Percentiles rank a stretch among this genome's conserved stretches.
Evolutionary conservation across 83 land plant genomes (phyloP).

Genomic region (Diphasiastrum complanatum): DNA sequence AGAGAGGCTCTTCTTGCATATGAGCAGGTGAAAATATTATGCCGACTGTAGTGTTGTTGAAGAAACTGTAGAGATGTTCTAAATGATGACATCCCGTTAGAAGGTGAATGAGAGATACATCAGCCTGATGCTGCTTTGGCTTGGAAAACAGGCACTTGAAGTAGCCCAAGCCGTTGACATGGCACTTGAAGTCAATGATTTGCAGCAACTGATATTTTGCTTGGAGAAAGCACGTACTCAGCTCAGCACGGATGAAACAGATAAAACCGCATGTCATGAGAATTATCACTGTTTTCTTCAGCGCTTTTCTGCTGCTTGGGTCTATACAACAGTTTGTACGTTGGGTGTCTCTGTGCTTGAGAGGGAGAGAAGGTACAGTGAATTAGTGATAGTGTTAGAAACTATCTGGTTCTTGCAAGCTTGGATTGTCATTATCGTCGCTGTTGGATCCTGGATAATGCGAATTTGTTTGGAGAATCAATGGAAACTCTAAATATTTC

Average conservation of each 20-base stretch:
- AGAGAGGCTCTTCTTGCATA: conserved; percentile 60
- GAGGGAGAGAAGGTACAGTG: conserved; percentile 52
- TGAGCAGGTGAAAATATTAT: conserved; percentile 91
- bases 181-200: conserved; percentile 57
- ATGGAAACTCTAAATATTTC: no score
- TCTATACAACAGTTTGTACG: conserved; percentile 62
- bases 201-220: conserved; percentile 38
- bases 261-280: conserved; percentile 18
- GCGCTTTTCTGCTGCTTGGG: conserved; percentile 65
- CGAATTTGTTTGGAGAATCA: no score
- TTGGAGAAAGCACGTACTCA: conserved; percentile 39
- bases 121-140: not conserved
- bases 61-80: no score
- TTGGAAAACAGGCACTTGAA: conserved; percentile 57
- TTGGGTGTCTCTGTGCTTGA: conserved; percentile 79
- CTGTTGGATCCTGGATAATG: no score
- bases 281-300: conserved; percentile 35
- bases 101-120: no score
- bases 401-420: not conserved
- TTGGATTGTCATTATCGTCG: no score
- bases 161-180: conserved; percentile 85
- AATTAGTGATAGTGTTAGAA: not conserved
- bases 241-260: conserved; percentile 14
- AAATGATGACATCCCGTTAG: no score
- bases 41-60: no score